A percentile compares a stretch with the other conserved stretches of the same genome.
phyloP scores from a whole-genome alignment of 805 yeast species.

The Barnettozyma californica region DNA sequence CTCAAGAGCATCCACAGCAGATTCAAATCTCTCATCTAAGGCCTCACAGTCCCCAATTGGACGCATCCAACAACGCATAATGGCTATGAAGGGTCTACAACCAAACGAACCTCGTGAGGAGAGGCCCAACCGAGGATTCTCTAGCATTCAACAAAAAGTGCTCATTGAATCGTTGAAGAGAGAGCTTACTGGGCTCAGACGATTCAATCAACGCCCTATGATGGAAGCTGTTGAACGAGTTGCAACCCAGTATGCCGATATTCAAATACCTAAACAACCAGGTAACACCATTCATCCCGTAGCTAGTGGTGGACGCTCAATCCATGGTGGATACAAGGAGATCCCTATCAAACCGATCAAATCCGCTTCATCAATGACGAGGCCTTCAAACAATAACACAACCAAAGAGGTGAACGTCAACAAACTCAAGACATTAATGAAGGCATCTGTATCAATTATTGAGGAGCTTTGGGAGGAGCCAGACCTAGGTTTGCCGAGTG shows the following conservation, averaged over 20 bases:
- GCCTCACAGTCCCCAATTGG: constrained; percentile 8
- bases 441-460: constrained; percentile 3
- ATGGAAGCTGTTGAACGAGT: constrained; percentile 10
- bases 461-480: constrained; percentile 10
- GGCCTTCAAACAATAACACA: neutral
- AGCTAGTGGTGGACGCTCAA: neutral
- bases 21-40: neutral
- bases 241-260: neutral
- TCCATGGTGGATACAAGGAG: neutral
- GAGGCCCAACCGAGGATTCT: constrained; percentile 6
- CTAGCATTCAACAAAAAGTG: constrained; percentile 19
- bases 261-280: neutral
- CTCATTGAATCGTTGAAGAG: constrained; percentile 21
- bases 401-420: constrained; percentile 5
- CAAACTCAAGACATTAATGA: constrained; percentile 4
- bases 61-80: constrained; percentile 22
- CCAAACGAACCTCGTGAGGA: constrained; percentile 6
- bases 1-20: neutral
- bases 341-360: neutral
- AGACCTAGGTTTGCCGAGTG: neutral
- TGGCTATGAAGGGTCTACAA: constrained; percentile 14
- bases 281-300: neutral
- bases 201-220: constrained; percentile 18
- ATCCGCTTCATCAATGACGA: neutral
- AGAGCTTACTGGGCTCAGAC: constrained; percentile 16